A percentile compares a stretch with the other conserved stretches of the same genome.
Conservation (phyloP, 371 early-diverging fungal genomes). For the Mortierella sp. region DNA sequence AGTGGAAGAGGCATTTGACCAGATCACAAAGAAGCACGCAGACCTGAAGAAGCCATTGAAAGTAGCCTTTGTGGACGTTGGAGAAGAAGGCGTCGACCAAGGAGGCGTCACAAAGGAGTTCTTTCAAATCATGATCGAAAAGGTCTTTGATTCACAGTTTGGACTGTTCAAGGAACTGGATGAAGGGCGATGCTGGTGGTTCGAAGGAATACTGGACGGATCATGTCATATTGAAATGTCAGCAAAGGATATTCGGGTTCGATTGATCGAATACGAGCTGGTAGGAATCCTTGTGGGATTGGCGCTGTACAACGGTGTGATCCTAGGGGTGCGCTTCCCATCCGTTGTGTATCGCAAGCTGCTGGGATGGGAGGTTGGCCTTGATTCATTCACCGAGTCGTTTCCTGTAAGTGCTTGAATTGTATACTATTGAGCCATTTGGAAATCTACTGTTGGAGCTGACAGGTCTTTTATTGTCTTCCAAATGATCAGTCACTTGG, state of each 20-base stretch:
- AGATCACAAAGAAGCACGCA: conserved; percentile 67
- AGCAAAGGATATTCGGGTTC: conserved; percentile 48
- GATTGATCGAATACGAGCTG: conserved; percentile 82
- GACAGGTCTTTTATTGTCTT: background rate
- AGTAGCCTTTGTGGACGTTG: conserved; percentile 83
- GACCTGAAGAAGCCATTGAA: conserved; percentile 90
- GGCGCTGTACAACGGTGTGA: conserved; percentile 92
- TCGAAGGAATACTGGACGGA: conserved; percentile 70
- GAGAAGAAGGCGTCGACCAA: conserved; percentile 90
- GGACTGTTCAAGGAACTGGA: conserved; percentile 93
- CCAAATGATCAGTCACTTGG: conserved; percentile 66
- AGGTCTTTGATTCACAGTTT: conserved; percentile 91
- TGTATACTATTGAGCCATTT: background rate
- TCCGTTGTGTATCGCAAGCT: conserved; percentile 92
- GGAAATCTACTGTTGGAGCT: too few relatives aligned
- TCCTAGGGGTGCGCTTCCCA: conserved; percentile 91
- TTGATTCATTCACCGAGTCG: conserved; percentile 66
- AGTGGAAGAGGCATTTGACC: conserved; percentile 57
- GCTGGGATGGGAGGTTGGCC: conserved; percentile 54
- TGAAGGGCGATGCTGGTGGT: conserved; percentile 91
- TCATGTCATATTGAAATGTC: conserved; percentile 31
- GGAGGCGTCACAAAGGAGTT: conserved; percentile 98
- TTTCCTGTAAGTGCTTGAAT: conserved; percentile 60
- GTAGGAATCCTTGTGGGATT: conserved; percentile 90
- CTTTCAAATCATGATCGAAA: conserved; percentile 89